phyloP scores from a whole-genome alignment of 306 rosid species.

The Glycine latifolia region DNA sequence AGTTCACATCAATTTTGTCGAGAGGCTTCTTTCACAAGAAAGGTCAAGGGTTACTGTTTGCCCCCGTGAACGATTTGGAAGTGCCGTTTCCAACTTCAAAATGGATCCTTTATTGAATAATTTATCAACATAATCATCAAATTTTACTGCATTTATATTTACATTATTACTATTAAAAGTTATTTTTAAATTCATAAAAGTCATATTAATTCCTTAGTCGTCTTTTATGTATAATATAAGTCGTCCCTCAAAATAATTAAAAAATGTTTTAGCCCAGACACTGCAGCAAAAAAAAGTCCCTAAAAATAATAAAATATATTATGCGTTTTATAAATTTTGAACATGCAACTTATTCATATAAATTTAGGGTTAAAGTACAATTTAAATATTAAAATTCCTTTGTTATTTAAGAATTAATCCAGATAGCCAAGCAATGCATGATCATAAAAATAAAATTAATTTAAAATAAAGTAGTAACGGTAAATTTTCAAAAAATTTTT shows the following conservation, averaged over 20 bases:
- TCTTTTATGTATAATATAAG: not conserved
- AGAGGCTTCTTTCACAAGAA: constrained; percentile 21
- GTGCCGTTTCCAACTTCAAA: too few relatives aligned
- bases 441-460: constrained; percentile 9
- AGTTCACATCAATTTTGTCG: constrained; percentile 10
- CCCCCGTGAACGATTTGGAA: constrained; percentile 11
- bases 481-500: not conserved
- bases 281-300: too few relatives aligned
- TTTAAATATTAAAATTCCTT: not conserved
- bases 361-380: too few relatives aligned
- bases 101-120: not conserved
- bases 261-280: too few relatives aligned
- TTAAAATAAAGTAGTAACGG: not conserved
- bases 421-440: not conserved
- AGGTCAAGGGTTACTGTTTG: not conserved
- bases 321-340: not conserved
- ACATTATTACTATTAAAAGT: not conserved
- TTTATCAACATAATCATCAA: not conserved
- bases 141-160: not conserved
- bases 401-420: not conserved
- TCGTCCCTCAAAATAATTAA: not conserved
- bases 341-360: not conserved
- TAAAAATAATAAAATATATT: too few relatives aligned
- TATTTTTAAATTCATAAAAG: not conserved
- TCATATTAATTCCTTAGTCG: not conserved